These are phyloP conservation scores for Pyrus betulifolia DNA, from an alignment of 306 rosid species.

Conservation along the genomic window DNA sequence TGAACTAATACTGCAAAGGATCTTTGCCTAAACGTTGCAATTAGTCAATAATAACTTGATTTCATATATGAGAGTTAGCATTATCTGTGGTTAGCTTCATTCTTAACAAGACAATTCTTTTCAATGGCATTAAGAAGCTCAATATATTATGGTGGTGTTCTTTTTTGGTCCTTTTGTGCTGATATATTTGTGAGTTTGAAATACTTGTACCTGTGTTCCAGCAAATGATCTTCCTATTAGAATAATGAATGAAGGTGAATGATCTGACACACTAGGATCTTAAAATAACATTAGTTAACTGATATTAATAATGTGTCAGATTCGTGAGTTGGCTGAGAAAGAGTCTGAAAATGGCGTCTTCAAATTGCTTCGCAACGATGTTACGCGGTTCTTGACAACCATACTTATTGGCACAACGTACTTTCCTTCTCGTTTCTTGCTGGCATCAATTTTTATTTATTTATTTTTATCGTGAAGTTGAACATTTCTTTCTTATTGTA, in stretches of 20 bases:
- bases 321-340: conserved; percentile 86
- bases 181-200: background rate
- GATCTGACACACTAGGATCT: conserved; percentile 1
- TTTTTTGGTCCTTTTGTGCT: background rate
- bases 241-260: background rate
- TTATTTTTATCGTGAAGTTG: conserved; percentile 12
- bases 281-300: conserved; percentile 13
- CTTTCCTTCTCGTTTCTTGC: conserved; percentile 22
- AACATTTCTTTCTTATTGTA: conserved; percentile 38
- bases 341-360: conserved; percentile 88
- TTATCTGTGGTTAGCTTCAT: background rate
- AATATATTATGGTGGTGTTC: background rate
- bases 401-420: conserved; percentile 99
- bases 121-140: background rate
- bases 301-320: conserved; percentile 32
- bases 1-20: background rate
- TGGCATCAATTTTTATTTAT: background rate
- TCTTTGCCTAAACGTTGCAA: background rate
- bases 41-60: background rate
- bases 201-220: background rate
- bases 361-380: conserved; percentile 82
- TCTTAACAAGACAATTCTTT: background rate
- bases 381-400: conserved; percentile 90
- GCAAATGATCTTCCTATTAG: background rate
- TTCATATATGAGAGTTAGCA: background rate